phyloP scores from a whole-genome alignment of 179 eudicot genomes.

The Carnegiea gigantea region DNA sequence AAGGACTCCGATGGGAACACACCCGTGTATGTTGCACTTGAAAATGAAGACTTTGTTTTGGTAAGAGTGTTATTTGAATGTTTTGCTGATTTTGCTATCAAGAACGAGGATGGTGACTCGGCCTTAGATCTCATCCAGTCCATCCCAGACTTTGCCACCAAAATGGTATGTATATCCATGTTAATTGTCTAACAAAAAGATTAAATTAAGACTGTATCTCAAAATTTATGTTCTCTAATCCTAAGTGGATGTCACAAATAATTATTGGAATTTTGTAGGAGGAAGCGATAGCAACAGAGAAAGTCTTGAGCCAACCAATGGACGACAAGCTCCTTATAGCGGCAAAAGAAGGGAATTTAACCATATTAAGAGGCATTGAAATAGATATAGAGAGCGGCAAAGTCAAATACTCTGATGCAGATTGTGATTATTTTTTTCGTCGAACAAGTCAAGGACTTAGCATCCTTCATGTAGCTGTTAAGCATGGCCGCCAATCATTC shows the following conservation, averaged over 20 bases:
- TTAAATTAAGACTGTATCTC: neutral
- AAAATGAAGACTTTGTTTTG: neutral
- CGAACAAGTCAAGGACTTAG: neutral
- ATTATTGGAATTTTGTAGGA: neutral
- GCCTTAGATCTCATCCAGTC: neutral
- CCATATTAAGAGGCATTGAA: neutral
- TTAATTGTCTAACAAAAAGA: neutral
- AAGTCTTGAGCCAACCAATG: neutral
- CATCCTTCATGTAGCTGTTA: neutral
- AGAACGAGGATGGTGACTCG: constrained; percentile 2
- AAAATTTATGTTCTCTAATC: neutral
- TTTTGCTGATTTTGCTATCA: neutral
- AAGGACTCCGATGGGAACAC: neutral
- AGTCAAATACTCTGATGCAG: neutral
- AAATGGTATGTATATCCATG: neutral
- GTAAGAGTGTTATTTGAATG: neutral
- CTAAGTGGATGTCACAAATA: neutral
- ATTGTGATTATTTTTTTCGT: neutral
- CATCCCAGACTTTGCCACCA: neutral
- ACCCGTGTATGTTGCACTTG: neutral
- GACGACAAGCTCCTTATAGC: neutral
- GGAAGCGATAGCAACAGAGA: neutral
- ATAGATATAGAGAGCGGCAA: neutral
- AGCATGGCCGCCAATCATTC: neutral
- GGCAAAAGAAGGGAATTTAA: neutral